These are phyloP conservation scores for Lithohypha guttulata DNA, from an alignment of 2,329 filamentous ascomycete species.

Conservation along the genomic window DNA sequence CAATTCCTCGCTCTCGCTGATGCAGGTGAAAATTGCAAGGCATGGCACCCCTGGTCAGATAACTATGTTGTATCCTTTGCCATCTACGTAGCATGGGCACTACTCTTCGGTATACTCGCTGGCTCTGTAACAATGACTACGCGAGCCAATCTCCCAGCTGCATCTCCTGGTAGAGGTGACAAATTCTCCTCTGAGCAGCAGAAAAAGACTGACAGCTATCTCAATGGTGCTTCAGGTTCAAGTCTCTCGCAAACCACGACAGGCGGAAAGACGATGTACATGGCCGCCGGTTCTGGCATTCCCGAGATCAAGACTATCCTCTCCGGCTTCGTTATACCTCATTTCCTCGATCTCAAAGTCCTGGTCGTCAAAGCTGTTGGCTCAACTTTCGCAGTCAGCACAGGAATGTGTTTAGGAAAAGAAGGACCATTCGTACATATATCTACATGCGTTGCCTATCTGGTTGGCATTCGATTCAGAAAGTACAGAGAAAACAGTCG, in stretches of 20 bases:
- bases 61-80: constrained; percentile 34
- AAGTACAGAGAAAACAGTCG: constrained; percentile 49
- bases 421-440: constrained; percentile 55
- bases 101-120: constrained; percentile 41
- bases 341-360: constrained; percentile 46
- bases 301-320: constrained; percentile 53
- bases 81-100: constrained; percentile 40
- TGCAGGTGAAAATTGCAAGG: constrained; percentile 28
- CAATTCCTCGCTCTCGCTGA: constrained; percentile 16
- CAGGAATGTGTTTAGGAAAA: constrained; percentile 51
- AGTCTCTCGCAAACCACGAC: too few species aligned
- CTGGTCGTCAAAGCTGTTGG: constrained; percentile 49
- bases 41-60: constrained; percentile 36
- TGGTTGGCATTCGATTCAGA: constrained; percentile 42
- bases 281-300: constrained; percentile 49
- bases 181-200: constrained; percentile 15
- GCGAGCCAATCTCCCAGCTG: constrained; percentile 38
- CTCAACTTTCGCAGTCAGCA: constrained; percentile 47
- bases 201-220: constrained; percentile 67
- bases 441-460: constrained; percentile 46
- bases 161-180: constrained; percentile 26
- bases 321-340: constrained; percentile 50
- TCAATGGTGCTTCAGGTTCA: constrained; percentile 72
- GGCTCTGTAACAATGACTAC: constrained; percentile 41
- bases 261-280: constrained; percentile 49